Conservation (phyloP, 2,329 filamentous ascomycete species). For the Rhynchosporium agropyri region DNA sequence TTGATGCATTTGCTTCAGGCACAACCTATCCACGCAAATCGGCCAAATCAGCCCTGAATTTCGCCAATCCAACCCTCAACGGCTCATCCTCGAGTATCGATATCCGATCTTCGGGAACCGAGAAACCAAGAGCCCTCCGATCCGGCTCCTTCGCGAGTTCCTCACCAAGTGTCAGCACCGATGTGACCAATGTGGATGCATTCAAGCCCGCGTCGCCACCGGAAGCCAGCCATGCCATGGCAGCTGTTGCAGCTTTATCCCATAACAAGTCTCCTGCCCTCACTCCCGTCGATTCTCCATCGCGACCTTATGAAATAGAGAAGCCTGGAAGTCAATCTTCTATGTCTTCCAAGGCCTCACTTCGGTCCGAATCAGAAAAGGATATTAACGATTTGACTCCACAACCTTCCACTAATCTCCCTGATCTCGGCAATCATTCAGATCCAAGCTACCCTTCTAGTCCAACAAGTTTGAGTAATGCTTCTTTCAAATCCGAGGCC, state of each 20-base stretch:
- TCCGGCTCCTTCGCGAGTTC: slow-evolving; percentile 65
- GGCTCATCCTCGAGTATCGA: slow-evolving; percentile 55
- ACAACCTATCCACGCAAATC: slow-evolving; percentile 56
- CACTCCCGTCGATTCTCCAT: slow-evolving; percentile 50
- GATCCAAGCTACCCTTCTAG: slow-evolving; percentile 34
- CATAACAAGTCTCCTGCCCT: slow-evolving; percentile 55
- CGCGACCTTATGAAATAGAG: slow-evolving; percentile 45
- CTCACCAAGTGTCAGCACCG: slow-evolving; percentile 67
- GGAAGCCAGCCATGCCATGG: slow-evolving; percentile 66
- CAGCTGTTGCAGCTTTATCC: slow-evolving; percentile 66
- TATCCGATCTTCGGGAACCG: slow-evolving; percentile 45
- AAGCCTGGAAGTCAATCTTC: slow-evolving; percentile 54
- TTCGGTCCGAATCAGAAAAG: slow-evolving; percentile 44
- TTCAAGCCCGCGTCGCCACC: slow-evolving; percentile 57
- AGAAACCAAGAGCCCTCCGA: slow-evolving; percentile 58
- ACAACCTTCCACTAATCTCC: slow-evolving; percentile 30
- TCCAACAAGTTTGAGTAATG: slow-evolving; percentile 43
- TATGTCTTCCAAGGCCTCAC: slow-evolving; percentile 50
- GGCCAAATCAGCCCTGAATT: slow-evolving; percentile 38
- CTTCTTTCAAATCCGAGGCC: slow-evolving; percentile 48
- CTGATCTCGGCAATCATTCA: slow-evolving; percentile 23
- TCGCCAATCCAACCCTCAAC: slow-evolving; percentile 39
- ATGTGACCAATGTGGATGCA: slow-evolving; percentile 67
- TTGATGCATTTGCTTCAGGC: slow-evolving; percentile 46
- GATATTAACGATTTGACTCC: slow-evolving; percentile 41